Conservation (phyloP, 2,329 filamentous ascomycete species). For the Ambrosiella beaveri region DNA sequence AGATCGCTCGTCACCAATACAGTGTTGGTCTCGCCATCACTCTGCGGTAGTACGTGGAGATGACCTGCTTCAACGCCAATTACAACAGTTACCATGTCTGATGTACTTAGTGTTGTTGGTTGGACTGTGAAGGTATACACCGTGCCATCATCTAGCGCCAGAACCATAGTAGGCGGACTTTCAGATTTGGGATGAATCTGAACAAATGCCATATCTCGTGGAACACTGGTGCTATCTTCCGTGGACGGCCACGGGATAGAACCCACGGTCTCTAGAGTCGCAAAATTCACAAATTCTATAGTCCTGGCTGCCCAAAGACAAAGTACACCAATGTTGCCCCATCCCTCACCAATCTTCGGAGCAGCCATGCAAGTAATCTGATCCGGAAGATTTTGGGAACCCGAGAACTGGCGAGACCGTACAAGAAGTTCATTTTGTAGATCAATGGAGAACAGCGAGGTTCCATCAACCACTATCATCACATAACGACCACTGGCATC, state of each 20-base stretch:
- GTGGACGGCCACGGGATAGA: slow-evolving; percentile 43
- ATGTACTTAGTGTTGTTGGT: slow-evolving; percentile 41
- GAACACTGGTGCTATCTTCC: slow-evolving; percentile 57
- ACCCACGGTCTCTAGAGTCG: slow-evolving; percentile 46
- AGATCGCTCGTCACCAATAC: slow-evolving; percentile 92
- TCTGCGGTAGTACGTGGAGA: slow-evolving; percentile 60
- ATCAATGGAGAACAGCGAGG: slow-evolving; percentile 51
- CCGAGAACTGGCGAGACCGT: not conserved
- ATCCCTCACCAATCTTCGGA: too few relatives aligned
- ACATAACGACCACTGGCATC: slow-evolving; percentile 55
- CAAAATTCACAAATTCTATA: slow-evolving; percentile 55
- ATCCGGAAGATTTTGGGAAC: slow-evolving; percentile 25
- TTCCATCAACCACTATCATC: slow-evolving; percentile 60
- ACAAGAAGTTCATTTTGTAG: slow-evolving; percentile 25
- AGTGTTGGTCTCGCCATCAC: slow-evolving; percentile 38
- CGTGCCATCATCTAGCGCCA: slow-evolving; percentile 83
- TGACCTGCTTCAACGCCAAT: slow-evolving; percentile 49
- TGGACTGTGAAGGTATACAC: slow-evolving; percentile 71
- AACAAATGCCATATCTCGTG: slow-evolving; percentile 63
- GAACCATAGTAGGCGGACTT: slow-evolving; percentile 56
- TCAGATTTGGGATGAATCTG: slow-evolving; percentile 49
- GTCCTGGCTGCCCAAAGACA: slow-evolving; percentile 78
- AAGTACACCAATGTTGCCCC: slow-evolving; percentile 40
- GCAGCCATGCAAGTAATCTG: slow-evolving; percentile 55
- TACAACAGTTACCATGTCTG: slow-evolving; percentile 23